Conservation (phyloP, 495 filamentous ascomycete genomes). For the Penicillium manginii region DNA sequence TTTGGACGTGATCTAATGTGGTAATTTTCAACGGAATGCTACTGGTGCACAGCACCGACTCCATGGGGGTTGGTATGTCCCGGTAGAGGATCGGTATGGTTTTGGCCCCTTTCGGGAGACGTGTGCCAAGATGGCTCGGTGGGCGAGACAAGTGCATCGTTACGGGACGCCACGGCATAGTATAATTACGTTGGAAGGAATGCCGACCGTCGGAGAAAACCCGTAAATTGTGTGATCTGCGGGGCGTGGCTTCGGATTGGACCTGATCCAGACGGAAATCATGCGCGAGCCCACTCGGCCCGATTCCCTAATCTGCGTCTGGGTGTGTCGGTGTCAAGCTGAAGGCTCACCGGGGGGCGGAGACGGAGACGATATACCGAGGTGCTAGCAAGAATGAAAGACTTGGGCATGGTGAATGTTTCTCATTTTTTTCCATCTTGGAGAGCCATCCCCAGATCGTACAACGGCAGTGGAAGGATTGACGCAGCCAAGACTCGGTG, state of each 20-base stretch:
- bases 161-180: neutral
- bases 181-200: neutral
- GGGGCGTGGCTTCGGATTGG: neutral
- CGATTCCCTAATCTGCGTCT: neutral
- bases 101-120: slow-evolving; percentile 2
- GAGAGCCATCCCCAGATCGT: neutral
- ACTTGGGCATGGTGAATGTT: neutral
- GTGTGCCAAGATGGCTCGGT: slow-evolving; percentile 1
- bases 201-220: neutral
- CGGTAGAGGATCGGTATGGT: neutral
- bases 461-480: slow-evolving; percentile 1
- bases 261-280: neutral
- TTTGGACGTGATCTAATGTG: neutral
- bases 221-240: slow-evolving; percentile 2
- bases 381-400: neutral
- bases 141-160: neutral
- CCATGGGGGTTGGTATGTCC: neutral
- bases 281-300: neutral
- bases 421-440: neutral
- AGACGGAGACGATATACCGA: neutral
- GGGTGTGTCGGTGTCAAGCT: neutral
- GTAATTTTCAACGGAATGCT: neutral
- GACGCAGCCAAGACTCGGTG: slow-evolving; percentile 3
- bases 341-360: neutral
- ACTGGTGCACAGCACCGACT: slow-evolving; percentile 1